Evolutionary conservation across 139 green algal genomes (phyloP), one percentile per base, ranked within the genome.

Genomic region (Chlamydomonas sphaeroides): DNA sequence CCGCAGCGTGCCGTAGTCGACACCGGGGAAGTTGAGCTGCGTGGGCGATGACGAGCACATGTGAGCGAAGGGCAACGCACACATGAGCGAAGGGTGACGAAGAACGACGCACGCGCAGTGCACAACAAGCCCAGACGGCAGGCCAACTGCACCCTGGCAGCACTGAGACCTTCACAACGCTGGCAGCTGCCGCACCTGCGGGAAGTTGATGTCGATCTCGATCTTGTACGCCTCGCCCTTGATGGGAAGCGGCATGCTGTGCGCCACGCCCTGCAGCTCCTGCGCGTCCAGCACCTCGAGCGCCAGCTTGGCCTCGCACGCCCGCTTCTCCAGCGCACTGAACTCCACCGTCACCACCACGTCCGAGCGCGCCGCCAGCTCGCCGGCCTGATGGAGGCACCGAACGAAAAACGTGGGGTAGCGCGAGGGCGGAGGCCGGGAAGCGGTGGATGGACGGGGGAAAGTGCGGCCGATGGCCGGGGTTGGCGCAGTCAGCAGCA

Each of bases 151-250:
- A n/a, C n/a, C n/a, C n/a, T n/a, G n/a, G n/a, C n/a, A n/a, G n/a
- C n/a, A n/a, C n/a, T n/a, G n/a, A n/a, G n/a, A n/a, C n/a, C n/a
- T n/a, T n/a, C n/a, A n/a, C n/a, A n/a, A n/a, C n/a, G n/a, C n/a
- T n/a, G n/a, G n/a, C n/a, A n/a, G n/a, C n/a, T n/a, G n/a, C n/a
- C n/a, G n/a, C 73, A 88, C 88, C 51, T 90, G 86, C 26, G 91
- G 91, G 83, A 92, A 95, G 68, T 88, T 91, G 41, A 96, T 79
- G 67, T 93, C 88, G 0, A 90, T 74, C 30, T 94, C 89, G 53
- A 97, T 96, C 59, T 90, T 89, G 89, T 96, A 95, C 0, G 92
- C 91, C 86, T 97, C 94, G 8, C 87, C 93, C 67, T 88, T 88
- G 84, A 97, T 85, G 30, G 78, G 51, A 48, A 97, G 88, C 42